Evolutionary conservation across 1,284 basidiomycete genomes (phyloP).

Genomic region (Boletus semigastroideus): DNA sequence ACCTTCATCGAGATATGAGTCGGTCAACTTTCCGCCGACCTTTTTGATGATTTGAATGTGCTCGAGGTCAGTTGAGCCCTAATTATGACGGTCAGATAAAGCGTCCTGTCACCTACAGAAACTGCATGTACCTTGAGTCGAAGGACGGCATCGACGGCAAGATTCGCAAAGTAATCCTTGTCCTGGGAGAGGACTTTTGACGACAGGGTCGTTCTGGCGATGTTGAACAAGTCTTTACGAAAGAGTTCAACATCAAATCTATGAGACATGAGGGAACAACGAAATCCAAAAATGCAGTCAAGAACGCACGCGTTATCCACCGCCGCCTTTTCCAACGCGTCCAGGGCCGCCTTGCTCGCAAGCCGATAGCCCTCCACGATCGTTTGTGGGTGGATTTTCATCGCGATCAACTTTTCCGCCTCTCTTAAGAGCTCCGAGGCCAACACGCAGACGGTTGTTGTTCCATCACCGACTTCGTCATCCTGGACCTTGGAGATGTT

Average conservation of each 20-base stretch:
- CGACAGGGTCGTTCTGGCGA: constrained; percentile 93
- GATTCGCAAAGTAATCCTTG: constrained; percentile 98
- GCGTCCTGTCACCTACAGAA: neutral
- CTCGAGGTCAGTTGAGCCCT: constrained; percentile 95
- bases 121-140: constrained; percentile 70
- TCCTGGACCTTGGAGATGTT: constrained; percentile 99
- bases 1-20: constrained; percentile 98
- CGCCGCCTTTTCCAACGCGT: constrained; percentile 81
- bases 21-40: constrained; percentile 96
- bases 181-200: constrained; percentile 97
- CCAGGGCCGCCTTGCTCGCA: constrained; percentile 84
- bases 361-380: constrained; percentile 98
- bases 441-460: constrained; percentile 92
- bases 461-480: constrained; percentile 98
- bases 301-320: constrained; percentile 78
- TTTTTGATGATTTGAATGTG: constrained; percentile 99
- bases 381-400: constrained; percentile 98
- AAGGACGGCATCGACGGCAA: constrained; percentile 96
- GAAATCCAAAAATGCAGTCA: neutral
- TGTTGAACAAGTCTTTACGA: constrained; percentile 92
- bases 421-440: constrained; percentile 92
- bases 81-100: constrained; percentile 6
- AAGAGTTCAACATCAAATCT: constrained; percentile 77
- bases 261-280: neutral
- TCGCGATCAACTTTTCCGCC: constrained; percentile 92